A percentile compares a stretch with the other conserved stretches of the same genome.
Evolutionary conservation across 805 yeast genomes (phyloP).

Genomic region (Sugiyamaella valdiviana): DNA sequence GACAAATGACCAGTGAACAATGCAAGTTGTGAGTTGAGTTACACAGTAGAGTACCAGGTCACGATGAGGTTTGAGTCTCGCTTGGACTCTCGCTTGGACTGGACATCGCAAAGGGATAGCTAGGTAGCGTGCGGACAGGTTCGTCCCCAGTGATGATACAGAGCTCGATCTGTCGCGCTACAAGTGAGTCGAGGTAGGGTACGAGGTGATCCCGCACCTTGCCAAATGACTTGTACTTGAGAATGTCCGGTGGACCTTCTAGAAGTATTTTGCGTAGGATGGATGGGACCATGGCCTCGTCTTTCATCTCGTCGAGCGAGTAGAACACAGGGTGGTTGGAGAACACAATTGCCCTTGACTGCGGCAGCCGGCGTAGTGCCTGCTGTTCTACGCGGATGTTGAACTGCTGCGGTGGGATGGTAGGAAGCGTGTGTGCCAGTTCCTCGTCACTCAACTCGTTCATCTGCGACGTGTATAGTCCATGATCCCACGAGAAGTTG

Average conservation of each 20-base stretch:
- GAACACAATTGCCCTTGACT: slow-evolving; percentile 57
- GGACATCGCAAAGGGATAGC: slow-evolving; percentile 49
- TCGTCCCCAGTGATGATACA: slow-evolving; percentile 41
- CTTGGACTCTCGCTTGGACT: too few relatives aligned
- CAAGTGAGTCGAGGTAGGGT: slow-evolving; percentile 51
- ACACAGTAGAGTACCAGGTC: too few relatives aligned
- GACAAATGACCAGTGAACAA: not conserved
- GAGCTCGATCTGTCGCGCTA: slow-evolving; percentile 50
- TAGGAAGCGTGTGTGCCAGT: slow-evolving; percentile 31
- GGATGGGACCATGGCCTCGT: slow-evolving; percentile 66
- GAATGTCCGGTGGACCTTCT: slow-evolving; percentile 61
- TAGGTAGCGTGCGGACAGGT: slow-evolving; percentile 11
- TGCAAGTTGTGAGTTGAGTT: not conserved
- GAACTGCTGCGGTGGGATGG: slow-evolving; percentile 44
- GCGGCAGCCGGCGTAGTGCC: slow-evolving; percentile 62
- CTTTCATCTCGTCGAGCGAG: slow-evolving; percentile 69
- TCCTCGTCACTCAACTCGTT: slow-evolving; percentile 44
- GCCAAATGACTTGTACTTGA: slow-evolving; percentile 58
- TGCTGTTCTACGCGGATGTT: slow-evolving; percentile 70
- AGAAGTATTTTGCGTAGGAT: slow-evolving; percentile 53
- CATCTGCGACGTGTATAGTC: slow-evolving; percentile 49
- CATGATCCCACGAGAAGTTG: slow-evolving; percentile 71
- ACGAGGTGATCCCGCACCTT: slow-evolving; percentile 52
- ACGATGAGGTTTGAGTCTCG: too few relatives aligned
- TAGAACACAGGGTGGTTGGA: slow-evolving; percentile 74